Evolutionary conservation across 1,139 yeast species (phyloP).

Genomic region (Yamadazyma triangularis): DNA sequence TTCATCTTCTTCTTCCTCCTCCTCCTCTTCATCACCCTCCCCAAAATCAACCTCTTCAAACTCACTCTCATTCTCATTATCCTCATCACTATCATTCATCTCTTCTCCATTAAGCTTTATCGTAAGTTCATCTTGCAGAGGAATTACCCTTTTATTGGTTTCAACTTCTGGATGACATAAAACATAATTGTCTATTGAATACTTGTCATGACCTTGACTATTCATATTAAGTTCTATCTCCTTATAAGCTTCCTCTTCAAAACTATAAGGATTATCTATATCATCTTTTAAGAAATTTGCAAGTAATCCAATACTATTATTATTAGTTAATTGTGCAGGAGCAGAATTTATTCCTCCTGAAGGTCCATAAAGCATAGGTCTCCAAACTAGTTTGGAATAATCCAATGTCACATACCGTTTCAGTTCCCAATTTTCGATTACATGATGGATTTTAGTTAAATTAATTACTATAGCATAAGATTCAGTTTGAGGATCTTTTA

Average conservation of each 20-base stretch:
- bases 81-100: too few relatives aligned
- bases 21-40: too few relatives aligned
- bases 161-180: slow-evolving; percentile 30
- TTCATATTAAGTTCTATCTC: slow-evolving; percentile 37
- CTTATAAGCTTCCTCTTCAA: slow-evolving; percentile 48
- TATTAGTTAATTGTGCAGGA: slow-evolving; percentile 25
- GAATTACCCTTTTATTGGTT: slow-evolving; percentile 4
- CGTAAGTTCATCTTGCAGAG: slow-evolving; percentile 1
- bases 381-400: slow-evolving; percentile 62
- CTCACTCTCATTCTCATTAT: slow-evolving; percentile 2
- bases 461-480: slow-evolving; percentile 56
- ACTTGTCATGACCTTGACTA: slow-evolving; percentile 20
- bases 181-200: slow-evolving; percentile 19
- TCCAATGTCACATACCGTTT: slow-evolving; percentile 54
- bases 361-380: slow-evolving; percentile 77
- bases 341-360: slow-evolving; percentile 73
- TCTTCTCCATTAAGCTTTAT: too few relatives aligned
- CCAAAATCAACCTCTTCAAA: slow-evolving; percentile 6
- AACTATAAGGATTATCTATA: slow-evolving; percentile 52
- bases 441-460: slow-evolving; percentile 34
- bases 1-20: slow-evolving; percentile 8
- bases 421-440: slow-evolving; percentile 49
- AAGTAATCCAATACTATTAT: slow-evolving; percentile 50
- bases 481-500: slow-evolving; percentile 38
- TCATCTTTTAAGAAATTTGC: slow-evolving; percentile 61